Percentiles rank a stretch among this genome's conserved stretches.
Conservation (phyloP, 768 basidiomycete genomes). For the Clathrus columnatus region DNA sequence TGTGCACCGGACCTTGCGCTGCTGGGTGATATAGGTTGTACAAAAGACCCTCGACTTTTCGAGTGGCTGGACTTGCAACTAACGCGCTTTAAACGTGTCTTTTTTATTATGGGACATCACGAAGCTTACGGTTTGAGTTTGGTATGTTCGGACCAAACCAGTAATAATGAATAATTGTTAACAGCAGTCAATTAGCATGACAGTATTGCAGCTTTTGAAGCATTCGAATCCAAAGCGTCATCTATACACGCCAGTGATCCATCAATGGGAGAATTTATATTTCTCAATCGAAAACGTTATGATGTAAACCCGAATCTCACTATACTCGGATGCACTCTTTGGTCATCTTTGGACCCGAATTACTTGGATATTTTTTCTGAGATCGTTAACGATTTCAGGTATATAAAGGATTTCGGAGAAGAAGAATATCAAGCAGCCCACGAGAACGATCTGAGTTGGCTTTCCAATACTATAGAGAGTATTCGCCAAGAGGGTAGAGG, state of each 20-base stretch:
- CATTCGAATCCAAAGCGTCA: conserved; percentile 9
- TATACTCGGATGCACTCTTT: conserved; percentile 33
- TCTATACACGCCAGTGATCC: neutral
- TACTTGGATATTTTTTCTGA: conserved; percentile 20
- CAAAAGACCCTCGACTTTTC: conserved; percentile 22
- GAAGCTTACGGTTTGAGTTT: conserved; percentile 12
- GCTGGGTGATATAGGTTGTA: conserved; percentile 29
- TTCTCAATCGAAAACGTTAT: conserved; percentile 25
- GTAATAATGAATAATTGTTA: conserved; percentile 8
- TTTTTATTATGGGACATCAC: conserved; percentile 30
- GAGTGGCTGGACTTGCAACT: conserved; percentile 25
- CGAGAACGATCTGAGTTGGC: conserved; percentile 24
- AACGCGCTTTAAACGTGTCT: conserved; percentile 21
- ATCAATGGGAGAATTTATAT: conserved; percentile 20
- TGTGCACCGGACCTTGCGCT: conserved; percentile 23
- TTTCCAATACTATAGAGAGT: conserved; percentile 17
- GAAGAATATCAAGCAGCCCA: conserved; percentile 19
- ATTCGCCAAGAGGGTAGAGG: conserved; percentile 18
- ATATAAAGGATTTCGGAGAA: conserved; percentile 21
- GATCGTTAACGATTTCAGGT: conserved; percentile 26
- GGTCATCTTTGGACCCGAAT: conserved; percentile 24
- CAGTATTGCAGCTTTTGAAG: conserved; percentile 4
- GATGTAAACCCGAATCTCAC: conserved; percentile 25
- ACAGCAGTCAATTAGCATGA: neutral
- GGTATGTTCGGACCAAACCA: conserved; percentile 3